These are phyloP conservation scores for Petasospora rhodanensis DNA, from an alignment of 1,139 yeast genomes.

Conservation along the genomic window DNA sequence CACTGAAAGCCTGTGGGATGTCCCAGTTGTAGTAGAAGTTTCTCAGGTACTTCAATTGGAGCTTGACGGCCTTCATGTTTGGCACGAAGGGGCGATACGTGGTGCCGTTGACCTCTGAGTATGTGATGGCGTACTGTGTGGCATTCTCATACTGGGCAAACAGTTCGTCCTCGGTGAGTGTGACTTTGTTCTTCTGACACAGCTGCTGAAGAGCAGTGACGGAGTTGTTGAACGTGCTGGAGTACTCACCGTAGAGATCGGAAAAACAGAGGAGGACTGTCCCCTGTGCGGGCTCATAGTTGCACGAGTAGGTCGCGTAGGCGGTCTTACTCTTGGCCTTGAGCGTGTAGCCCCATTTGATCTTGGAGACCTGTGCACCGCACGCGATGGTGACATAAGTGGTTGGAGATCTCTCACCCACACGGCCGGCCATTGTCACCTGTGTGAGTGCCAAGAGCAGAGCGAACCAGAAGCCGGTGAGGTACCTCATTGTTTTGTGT, in stretches of 20 bases:
- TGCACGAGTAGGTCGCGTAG: too few relatives aligned
- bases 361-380: too few relatives aligned
- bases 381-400: too few relatives aligned
- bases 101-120: slow-evolving; percentile 4
- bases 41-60: slow-evolving; percentile 1
- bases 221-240: slow-evolving; percentile 14
- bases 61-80: slow-evolving; percentile 3
- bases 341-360: too few relatives aligned
- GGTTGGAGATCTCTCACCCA: too few relatives aligned
- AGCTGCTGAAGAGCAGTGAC: background rate
- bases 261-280: slow-evolving; percentile 11
- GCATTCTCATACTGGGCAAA: slow-evolving; percentile 15
- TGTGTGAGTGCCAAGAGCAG: too few relatives aligned
- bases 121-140: slow-evolving; percentile 9
- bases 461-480: too few relatives aligned
- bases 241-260: slow-evolving; percentile 8
- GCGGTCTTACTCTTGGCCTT: too few relatives aligned
- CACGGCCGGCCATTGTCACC: too few relatives aligned
- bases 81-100: slow-evolving; percentile 3
- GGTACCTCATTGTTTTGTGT: too few relatives aligned
- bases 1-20: slow-evolving; percentile 11
- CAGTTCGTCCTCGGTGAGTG: background rate
- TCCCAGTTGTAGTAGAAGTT: slow-evolving; percentile 13
- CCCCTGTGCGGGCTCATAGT: slow-evolving; percentile 18
- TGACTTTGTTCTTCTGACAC: slow-evolving; percentile 2